These are phyloP conservation scores for Eucalyptus curtisii DNA, from an alignment of 345 rosid genomes.

Conservation along the genomic window DNA sequence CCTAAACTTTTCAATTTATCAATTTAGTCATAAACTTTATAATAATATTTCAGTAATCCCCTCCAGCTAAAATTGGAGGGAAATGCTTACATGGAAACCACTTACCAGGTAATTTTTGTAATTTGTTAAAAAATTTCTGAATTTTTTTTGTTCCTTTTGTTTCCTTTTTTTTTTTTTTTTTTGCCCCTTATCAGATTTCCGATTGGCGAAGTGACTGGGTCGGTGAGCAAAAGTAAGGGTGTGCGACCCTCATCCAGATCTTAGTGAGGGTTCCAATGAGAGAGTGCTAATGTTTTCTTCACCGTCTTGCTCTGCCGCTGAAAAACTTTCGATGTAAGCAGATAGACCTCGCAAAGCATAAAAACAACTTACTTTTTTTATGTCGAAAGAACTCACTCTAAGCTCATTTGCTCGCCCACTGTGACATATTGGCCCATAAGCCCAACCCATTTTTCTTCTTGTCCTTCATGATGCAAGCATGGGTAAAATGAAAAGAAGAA, in stretches of 20 bases:
- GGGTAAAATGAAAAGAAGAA: too few relatives aligned
- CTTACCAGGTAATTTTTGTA: not conserved
- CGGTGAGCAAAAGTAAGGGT: not conserved
- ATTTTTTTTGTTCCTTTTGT: not conserved
- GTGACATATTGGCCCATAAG: too few relatives aligned
- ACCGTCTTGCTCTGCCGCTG: not conserved
- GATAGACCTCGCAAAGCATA: not conserved
- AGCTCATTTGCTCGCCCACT: not conserved
- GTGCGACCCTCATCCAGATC: not conserved
- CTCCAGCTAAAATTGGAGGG: not conserved
- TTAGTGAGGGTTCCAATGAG: not conserved
- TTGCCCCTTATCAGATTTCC: not conserved
- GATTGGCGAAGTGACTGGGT: fast-evolving
- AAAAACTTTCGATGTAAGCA: not conserved
- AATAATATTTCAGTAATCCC: not conserved
- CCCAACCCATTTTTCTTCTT: too few relatives aligned
- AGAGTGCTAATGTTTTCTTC: not conserved
- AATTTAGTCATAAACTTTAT: not conserved
- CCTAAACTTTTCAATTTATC: too few relatives aligned
- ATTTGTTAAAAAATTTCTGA: not conserved
- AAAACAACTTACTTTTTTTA: not conserved
- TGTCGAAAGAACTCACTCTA: not conserved
- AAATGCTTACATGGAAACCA: not conserved
- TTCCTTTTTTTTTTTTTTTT: not conserved
- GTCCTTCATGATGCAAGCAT: too few relatives aligned